Evolutionary conservation across 2,329 filamentous ascomycete species (phyloP).

Genomic region (Phyllosticta citriasiana): DNA sequence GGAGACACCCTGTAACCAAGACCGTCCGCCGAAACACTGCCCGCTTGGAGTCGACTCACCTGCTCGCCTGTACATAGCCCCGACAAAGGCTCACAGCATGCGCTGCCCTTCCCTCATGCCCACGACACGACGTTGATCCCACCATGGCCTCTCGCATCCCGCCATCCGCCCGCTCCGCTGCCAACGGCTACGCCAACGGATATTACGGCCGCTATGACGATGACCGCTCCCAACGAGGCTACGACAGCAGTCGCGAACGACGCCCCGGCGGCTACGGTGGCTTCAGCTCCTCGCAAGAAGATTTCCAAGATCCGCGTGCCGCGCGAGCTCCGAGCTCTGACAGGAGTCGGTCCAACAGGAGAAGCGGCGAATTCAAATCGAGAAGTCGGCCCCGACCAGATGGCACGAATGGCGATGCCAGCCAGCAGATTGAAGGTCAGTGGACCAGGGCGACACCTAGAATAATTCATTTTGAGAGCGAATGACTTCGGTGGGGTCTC

Average conservation of each 20-base stretch:
- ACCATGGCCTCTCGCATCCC: constrained; percentile 28
- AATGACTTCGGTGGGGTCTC: background rate
- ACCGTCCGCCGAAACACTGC: constrained; percentile 1
- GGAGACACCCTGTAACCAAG: background rate
- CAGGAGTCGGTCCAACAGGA: constrained; percentile 29
- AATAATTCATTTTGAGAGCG: background rate
- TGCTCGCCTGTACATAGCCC: constrained; percentile 4
- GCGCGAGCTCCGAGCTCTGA: constrained; percentile 32
- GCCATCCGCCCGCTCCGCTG: constrained; percentile 21
- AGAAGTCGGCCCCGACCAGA: constrained; percentile 2
- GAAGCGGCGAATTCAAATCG: constrained; percentile 24
- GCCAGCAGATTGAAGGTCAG: constrained; percentile 28
- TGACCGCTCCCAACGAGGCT: constrained; percentile 16
- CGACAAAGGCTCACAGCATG: constrained; percentile 7
- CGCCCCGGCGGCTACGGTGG: constrained; percentile 33
- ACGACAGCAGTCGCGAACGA: constrained; percentile 17
- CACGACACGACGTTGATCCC: constrained; percentile 1
- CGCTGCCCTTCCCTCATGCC: background rate
- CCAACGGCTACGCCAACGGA: constrained; percentile 27
- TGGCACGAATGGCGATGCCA: constrained; percentile 10
- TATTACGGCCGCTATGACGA: constrained; percentile 24
- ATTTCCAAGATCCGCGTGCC: constrained; percentile 19
- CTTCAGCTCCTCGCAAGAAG: constrained; percentile 12
- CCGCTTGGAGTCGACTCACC: background rate
- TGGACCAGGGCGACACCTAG: constrained; percentile 1